Percentiles rank a stretch among this genome's conserved stretches.
These are phyloP conservation scores for Penicillium sp. DNA, from an alignment of 2,329 filamentous ascomycete genomes.

Conservation along the genomic window DNA sequence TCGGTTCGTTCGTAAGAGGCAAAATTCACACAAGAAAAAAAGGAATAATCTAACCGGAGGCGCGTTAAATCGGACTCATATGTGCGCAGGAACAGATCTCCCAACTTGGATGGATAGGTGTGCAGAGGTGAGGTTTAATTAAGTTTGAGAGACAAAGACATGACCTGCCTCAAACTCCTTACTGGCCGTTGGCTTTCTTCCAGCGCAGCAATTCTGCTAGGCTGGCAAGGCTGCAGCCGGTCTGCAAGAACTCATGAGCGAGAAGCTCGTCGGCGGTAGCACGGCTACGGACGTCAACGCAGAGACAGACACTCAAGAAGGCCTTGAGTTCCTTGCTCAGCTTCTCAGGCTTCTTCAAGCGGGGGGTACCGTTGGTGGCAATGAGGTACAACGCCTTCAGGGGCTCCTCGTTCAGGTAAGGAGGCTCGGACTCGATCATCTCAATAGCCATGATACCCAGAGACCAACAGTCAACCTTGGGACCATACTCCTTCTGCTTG, in stretches of 20 bases:
- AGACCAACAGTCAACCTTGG: constrained; percentile 98
- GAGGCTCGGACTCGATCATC: constrained; percentile 98
- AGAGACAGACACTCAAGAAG: constrained; percentile 93
- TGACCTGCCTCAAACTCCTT: constrained; percentile 8
- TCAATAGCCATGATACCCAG: constrained; percentile 99
- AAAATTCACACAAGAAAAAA: background rate
- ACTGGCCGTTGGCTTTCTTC: constrained; percentile 47
- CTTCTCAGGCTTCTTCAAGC: constrained; percentile 97
- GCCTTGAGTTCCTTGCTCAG: constrained; percentile 96
- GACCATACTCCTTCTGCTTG: constrained; percentile 98
- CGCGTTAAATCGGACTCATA: constrained; percentile 32
- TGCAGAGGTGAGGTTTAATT: background rate
- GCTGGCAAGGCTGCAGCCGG: constrained; percentile 79
- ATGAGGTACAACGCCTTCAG: constrained; percentile 97
- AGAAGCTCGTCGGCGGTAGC: constrained; percentile 89
- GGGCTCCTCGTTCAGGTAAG: constrained; percentile 96
- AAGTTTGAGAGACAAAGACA: background rate
- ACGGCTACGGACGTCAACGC: constrained; percentile 92
- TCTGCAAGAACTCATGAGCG: constrained; percentile 90
- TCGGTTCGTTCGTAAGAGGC: constrained; percentile 3
- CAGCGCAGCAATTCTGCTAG: constrained; percentile 82
- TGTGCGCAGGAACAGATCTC: constrained; percentile 26
- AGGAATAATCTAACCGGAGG: constrained; percentile 24
- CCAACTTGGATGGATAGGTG: background rate
- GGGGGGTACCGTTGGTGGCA: constrained; percentile 93